A percentile compares a stretch with the other conserved stretches of the same genome.
phyloP scores from a whole-genome alignment of 1,284 basidiomycete genomes.

The Tylopilus orsonianus region DNA sequence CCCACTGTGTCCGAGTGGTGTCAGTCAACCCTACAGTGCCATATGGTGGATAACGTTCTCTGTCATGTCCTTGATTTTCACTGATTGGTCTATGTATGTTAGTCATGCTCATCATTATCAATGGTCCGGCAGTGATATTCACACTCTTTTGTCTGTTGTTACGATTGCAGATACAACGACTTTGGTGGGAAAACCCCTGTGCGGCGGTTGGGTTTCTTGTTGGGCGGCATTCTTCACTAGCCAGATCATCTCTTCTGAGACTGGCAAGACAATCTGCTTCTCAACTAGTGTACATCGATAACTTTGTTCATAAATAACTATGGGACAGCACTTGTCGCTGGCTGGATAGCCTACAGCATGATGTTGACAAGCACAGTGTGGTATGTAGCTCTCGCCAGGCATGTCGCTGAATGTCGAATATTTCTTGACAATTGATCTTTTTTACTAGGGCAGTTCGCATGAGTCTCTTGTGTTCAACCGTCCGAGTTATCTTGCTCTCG shows the following conservation, averaged over 20 bases:
- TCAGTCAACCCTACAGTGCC: too few relatives aligned
- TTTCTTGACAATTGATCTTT: background rate
- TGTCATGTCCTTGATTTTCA: too few relatives aligned
- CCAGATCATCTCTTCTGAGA: background rate
- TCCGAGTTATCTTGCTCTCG: background rate
- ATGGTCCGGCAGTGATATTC: background rate
- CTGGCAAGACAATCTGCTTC: background rate
- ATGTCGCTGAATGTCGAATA: too few relatives aligned
- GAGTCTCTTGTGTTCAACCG: background rate
- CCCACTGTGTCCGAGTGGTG: too few relatives aligned
- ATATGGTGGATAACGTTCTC: too few relatives aligned
- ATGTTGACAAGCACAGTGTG: background rate
- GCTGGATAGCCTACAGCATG: background rate
- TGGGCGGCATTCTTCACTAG: background rate
- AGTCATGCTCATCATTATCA: background rate
- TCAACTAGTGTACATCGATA: background rate
- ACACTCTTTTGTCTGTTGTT: background rate
- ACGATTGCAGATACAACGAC: background rate
- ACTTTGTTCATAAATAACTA: background rate
- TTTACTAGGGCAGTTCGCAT: background rate
- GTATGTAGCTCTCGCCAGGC: background rate
- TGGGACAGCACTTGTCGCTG: background rate
- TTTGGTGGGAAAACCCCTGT: conserved; percentile 7
- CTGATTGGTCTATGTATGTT: background rate
- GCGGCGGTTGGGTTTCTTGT: conserved; percentile 4